Percentiles rank a stretch among this genome's conserved stretches.
phyloP scores from a whole-genome alignment of 2,329 filamentous ascomycete genomes.

The Pseudogymnoascus sp. region DNA sequence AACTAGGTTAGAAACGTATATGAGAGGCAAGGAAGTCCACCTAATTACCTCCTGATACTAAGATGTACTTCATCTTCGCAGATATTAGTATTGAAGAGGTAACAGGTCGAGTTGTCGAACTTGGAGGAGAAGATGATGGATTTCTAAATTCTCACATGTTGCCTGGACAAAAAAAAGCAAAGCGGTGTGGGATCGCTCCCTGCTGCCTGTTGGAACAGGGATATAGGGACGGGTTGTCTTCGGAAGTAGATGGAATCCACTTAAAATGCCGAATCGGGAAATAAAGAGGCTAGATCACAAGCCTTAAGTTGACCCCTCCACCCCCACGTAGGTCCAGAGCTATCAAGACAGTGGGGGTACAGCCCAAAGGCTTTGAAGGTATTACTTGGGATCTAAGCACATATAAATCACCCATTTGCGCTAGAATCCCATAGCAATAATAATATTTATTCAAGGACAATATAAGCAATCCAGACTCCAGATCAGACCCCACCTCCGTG shows the following conservation, averaged over 20 bases:
- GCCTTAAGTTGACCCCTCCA: neutral
- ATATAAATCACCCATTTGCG: neutral
- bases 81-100: neutral
- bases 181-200: neutral
- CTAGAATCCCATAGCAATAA: neutral
- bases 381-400: neutral
- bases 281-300: neutral
- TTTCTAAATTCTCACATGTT: neutral
- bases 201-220: neutral
- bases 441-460: conserved; percentile 1
- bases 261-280: neutral
- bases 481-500: neutral
- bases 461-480: neutral
- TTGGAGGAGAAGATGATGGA: neutral
- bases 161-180: neutral
- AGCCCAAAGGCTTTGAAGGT: neutral
- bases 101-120: neutral
- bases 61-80: conserved; percentile 69
- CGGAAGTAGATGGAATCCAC: neutral
- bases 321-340: neutral
- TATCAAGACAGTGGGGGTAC: neutral
- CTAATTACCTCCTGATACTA: conserved; percentile 61
- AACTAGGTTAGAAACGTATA: neutral
- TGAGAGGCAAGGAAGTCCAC: neutral
- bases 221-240: neutral